Evolutionary conservation across 148 eudicot genomes (phyloP).

Genomic region (Oxyria digyna): DNA sequence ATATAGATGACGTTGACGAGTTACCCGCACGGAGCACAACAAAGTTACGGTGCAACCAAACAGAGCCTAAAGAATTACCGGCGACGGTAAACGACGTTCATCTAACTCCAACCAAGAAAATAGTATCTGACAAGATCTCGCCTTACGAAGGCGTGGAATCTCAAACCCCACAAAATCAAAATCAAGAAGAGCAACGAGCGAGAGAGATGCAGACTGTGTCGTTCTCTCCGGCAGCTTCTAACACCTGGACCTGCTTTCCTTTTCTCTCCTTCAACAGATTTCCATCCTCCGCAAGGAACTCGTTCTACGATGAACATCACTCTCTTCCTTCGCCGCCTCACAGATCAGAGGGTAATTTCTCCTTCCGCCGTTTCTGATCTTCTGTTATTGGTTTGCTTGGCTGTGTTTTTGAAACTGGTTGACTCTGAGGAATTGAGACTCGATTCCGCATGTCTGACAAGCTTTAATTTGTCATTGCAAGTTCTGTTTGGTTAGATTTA

Average conservation of each 20-base stretch:
- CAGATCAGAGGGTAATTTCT: not conserved
- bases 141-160: not conserved
- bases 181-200: not conserved
- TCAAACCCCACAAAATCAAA: not conserved
- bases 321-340: not conserved
- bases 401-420: not conserved
- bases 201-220: slow-evolving; percentile 2
- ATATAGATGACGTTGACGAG: too few species aligned
- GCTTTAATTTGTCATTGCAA: not conserved
- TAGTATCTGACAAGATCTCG: not conserved
- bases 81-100: not conserved
- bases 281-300: not conserved
- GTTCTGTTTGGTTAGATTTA: not conserved
- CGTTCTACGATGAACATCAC: not conserved
- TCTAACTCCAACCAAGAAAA: not conserved
- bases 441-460: not conserved
- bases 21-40: too few species aligned
- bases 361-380: not conserved
- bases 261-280: not conserved
- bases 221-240: not conserved
- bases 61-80: not conserved
- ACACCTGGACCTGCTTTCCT: not conserved
- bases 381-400: not conserved
- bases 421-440: not conserved
- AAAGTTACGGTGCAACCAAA: not conserved